Conservation (phyloP, 305 asterid species). For the Fraxinus albicans region DNA sequence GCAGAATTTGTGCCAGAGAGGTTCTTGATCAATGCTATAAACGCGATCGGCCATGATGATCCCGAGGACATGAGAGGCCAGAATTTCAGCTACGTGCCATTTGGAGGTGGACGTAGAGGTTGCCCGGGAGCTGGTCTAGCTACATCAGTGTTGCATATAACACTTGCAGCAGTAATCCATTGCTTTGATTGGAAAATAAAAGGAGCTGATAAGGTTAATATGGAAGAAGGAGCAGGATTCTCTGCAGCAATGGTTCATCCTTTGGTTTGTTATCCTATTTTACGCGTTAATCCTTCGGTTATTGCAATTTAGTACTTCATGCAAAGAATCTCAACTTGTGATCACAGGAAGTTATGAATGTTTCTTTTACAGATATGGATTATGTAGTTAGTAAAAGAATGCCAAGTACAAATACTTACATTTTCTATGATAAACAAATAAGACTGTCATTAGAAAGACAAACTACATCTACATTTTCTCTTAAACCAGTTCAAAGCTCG, state of each 20-base stretch:
- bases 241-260: conserved; percentile 46
- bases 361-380: background rate
- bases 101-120: conserved; percentile 47
- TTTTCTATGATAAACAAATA: background rate
- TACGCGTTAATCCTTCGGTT: conserved; percentile 10
- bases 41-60: conserved; percentile 8
- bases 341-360: background rate
- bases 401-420: background rate
- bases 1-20: conserved; percentile 42
- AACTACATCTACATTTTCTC: background rate
- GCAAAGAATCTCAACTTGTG: background rate
- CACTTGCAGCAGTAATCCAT: conserved; percentile 43
- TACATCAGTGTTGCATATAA: conserved; percentile 28
- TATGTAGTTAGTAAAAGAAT: background rate
- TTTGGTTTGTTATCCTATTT: conserved; percentile 30
- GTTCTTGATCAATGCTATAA: conserved; percentile 23
- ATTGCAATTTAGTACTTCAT: background rate
- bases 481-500: background rate
- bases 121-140: conserved; percentile 44
- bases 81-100: conserved; percentile 25
- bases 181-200: conserved; percentile 41
- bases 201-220: conserved; percentile 28
- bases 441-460: background rate
- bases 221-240: conserved; percentile 48
- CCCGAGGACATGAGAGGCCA: conserved; percentile 19